Evolutionary conservation across 2,329 filamentous ascomycete species (phyloP), one percentile per base, ranked within the genome.

Genomic region (Clonostachys solani): DNA sequence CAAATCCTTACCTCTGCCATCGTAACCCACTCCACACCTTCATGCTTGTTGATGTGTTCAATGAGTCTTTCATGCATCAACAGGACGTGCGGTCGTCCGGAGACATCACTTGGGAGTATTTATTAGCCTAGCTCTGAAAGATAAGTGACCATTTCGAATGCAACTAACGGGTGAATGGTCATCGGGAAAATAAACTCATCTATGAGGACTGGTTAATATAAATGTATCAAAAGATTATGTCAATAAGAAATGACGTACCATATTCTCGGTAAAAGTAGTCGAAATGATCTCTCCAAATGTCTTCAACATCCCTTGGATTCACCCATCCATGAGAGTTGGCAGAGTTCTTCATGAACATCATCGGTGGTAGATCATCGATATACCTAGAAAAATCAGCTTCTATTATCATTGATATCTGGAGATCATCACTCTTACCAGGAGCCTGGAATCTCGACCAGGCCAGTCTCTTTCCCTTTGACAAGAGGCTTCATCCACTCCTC

Each of bases 121-220:
- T 29, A 29, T 29, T 29, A 29, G 23, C 23, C 23, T 29, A 9
- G 23, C 8, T 29, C 8, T 29, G 23, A 9, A 8, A 9, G 23
- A 29, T 29, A 29, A 2, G 23, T 29, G 23, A 29, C 8, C 23
- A 1, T 29, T 10, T 29, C 3, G 23, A 10, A 10, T 29, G 23
- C 23, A 29, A 29, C 23, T 29, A 29, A 29, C 23, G 86, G 86
- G 61, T 90, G 86, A 35, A 89, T 84, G 0, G 86, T 89, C 64
- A 90, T 86, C 0, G 87, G 86, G 55, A 89, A 89, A 44, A 89
- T 78, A 50, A 89, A 89, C 54, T 87, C 83, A 54, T 90, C 85
- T 29, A 29, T 29, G 3, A 43, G 2, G 9, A 6, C 5, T 19
- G 29, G 12, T 38, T n/a, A n/a, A 10, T 10, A 29, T 29, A 6